Conservation (phyloP, 257 asterid genomes). For the Nicotiana sylvestris region DNA sequence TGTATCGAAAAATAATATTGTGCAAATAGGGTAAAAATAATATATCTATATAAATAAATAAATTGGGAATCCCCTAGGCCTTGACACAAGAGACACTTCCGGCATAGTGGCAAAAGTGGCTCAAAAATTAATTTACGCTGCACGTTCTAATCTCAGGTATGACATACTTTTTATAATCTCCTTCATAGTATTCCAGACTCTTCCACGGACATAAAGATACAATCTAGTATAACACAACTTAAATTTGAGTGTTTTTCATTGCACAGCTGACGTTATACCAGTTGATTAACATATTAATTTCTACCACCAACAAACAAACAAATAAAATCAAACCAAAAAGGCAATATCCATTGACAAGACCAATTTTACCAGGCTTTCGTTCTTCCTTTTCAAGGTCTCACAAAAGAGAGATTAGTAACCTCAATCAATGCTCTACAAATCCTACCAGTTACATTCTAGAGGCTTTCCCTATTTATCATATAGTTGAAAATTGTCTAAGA, state of each 20-base stretch:
- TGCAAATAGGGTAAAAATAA: neutral
- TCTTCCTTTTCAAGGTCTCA: neutral
- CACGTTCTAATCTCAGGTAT: neutral
- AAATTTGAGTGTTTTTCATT: neutral
- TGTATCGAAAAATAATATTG: neutral
- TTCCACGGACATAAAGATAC: neutral
- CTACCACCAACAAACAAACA: neutral
- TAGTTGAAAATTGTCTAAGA: neutral
- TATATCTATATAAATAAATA: neutral
- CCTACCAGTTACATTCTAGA: neutral
- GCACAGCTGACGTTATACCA: neutral
- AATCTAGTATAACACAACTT: neutral
- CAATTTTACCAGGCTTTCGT: neutral
- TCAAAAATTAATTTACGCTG: neutral
- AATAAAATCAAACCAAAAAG: neutral
- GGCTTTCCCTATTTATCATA: neutral
- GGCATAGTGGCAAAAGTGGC: neutral
- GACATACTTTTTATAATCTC: neutral
- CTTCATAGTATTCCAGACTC: neutral
- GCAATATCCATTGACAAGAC: neutral
- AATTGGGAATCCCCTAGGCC: neutral
- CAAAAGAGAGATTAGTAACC: neutral
- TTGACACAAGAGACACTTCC: neutral
- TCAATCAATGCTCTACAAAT: neutral
- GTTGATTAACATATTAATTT: neutral